A percentile compares a stretch with the other conserved stretches of the same genome.
Evolutionary conservation across 305 asterid genomes (phyloP).

Genomic region (Andrographis paniculata): DNA sequence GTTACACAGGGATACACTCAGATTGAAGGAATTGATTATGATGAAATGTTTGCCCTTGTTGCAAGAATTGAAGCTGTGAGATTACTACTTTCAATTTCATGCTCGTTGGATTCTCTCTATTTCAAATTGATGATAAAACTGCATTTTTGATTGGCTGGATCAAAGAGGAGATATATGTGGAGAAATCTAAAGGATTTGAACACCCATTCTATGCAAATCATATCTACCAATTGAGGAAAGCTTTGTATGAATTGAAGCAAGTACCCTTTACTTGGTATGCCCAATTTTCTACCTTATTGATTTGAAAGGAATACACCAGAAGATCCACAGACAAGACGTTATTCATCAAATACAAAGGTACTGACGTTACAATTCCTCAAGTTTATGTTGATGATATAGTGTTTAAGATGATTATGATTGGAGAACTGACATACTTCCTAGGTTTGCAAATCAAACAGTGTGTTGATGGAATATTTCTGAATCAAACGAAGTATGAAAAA

Average conservation of each 20-base stretch:
- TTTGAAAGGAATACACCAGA: background rate
- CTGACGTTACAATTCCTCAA: background rate
- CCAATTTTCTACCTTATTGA: background rate
- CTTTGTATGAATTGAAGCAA: constrained; percentile 1
- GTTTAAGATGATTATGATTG: background rate
- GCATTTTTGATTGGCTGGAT: background rate
- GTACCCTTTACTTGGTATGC: background rate
- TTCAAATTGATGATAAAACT: background rate
- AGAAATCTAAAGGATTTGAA: no score
- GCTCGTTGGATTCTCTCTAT: background rate
- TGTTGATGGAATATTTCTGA: background rate
- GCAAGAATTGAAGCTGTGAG: background rate
- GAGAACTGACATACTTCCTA: background rate
- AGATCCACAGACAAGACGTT: background rate
- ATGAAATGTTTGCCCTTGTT: background rate
- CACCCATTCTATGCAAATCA: no score
- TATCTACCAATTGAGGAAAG: background rate
- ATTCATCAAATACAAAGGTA: background rate
- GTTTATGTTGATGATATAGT: background rate
- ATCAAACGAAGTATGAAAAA: background rate
- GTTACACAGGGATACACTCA: background rate
- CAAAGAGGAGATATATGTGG: background rate
- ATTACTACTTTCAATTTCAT: no score
- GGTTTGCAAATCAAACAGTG: background rate
- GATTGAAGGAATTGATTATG: background rate